phyloP scores from a whole-genome alignment of 2,329 filamentous ascomycete genomes.

The Penicillium corylophilum region DNA sequence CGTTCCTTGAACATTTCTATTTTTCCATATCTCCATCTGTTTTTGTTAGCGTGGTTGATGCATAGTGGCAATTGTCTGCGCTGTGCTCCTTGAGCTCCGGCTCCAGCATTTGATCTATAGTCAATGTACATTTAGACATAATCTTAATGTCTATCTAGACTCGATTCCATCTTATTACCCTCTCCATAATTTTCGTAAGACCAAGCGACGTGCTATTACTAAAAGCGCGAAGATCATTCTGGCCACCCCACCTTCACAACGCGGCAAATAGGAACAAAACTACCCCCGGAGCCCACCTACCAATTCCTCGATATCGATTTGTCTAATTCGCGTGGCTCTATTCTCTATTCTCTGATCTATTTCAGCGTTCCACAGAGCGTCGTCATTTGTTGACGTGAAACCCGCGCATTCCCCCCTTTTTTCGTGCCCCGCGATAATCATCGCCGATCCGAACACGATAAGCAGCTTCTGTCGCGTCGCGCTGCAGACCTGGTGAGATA shows the following conservation, averaged over 20 bases:
- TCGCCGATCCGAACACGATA: constrained; percentile 15
- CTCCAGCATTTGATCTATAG: not conserved
- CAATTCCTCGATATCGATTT: not conserved
- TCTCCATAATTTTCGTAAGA: not conserved
- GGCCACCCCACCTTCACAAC: constrained; percentile 6
- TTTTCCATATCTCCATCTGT: constrained; percentile 1
- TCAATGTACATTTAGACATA: not conserved
- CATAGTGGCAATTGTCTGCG: not conserved
- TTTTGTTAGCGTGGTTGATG: constrained; percentile 1
- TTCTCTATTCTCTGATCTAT: not conserved
- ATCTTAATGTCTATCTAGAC: too few relatives aligned
- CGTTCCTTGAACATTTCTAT: not conserved
- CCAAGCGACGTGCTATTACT: not conserved
- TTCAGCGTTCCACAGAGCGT: not conserved
- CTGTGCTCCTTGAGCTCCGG: not conserved
- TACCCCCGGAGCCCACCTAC: not conserved
- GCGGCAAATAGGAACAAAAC: constrained; percentile 5
- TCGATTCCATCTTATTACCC: not conserved
- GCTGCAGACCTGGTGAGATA: not conserved
- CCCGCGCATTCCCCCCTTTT: constrained; percentile 3
- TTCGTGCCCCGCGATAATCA: constrained; percentile 11
- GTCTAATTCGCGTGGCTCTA: not conserved
- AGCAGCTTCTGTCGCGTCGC: constrained; percentile 6
- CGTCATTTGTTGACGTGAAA: not conserved
- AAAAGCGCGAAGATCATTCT: not conserved